Base-by-base conservation (phyloP, 768 basidiomycete genomes). In the Neoboletus subvelutipes region DNA sequence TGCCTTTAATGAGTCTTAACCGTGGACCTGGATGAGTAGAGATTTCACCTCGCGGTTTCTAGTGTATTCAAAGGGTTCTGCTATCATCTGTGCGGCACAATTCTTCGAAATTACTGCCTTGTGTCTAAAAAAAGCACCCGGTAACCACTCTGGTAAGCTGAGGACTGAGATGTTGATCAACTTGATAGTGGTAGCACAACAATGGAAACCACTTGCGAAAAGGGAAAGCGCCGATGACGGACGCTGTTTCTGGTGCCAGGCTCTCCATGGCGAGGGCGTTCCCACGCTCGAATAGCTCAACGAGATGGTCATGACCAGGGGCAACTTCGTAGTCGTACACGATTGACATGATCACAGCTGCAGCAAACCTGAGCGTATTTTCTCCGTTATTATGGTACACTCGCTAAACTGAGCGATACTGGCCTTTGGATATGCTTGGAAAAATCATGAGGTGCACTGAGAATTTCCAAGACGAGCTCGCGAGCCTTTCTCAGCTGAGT, bases 251-350 rank as follows among this genome's bases (percentile, higher is more conserved):
- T 5, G 64, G 68, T n/a, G 57, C 59, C 5, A 65, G 31, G 6
- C 34, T 22, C 45, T 48, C 56, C 40, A 70, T 18, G 1, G 63
- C 55, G 15, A 68, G 18, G 10, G 28, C 3, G 5, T 71, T 40
- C 5, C 75, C 76, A 12, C 66, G 63, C 37, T 78, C 73, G 5
- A 77, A 72, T 4, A 78, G 58, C 10, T 72, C 57, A 13, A 80
- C 71, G 56, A 76, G 73, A 33, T 68, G 65, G 47, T 79, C 78
- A 1, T 70, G 70, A 33, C 68, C 57, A 9, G 73, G 64, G 17
- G 69, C 69, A 8, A 77, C 68, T 6, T 73, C 61, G 20, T 73
- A 67, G 20, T 77, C 80, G 41, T 80, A 81, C 15, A 74, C 69
- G 15, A 80, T 67, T 17, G 73, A 70, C 54, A 80, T 64, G 41